These are phyloP conservation scores for Fraxinus angustifolia DNA, from an alignment of 305 asterid genomes.

Conservation along the genomic window DNA sequence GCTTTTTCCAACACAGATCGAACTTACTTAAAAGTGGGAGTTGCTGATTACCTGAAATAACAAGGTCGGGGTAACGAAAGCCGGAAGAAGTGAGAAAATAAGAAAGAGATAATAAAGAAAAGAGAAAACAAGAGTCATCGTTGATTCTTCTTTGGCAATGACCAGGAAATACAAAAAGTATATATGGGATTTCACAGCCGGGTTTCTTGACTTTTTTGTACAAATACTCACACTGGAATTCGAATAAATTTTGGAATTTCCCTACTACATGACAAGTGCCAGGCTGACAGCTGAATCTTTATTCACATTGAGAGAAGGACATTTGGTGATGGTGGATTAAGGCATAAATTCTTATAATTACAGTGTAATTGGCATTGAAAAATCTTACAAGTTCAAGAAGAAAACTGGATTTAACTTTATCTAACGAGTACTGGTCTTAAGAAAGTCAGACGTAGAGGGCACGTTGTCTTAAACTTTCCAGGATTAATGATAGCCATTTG, in stretches of 20 bases:
- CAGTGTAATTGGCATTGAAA: not conserved
- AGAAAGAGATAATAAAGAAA: constrained; percentile 22
- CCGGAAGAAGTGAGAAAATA: constrained; percentile 23
- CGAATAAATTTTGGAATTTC: not conserved
- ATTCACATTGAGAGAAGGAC: not conserved
- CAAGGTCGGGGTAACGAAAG: constrained; percentile 34
- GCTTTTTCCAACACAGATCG: not conserved
- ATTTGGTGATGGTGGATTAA: not conserved
- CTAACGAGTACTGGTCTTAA: not conserved
- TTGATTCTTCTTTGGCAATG: not conserved
- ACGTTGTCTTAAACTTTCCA: not conserved
- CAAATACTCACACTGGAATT: not conserved
- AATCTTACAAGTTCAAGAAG: not conserved
- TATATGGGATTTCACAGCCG: not conserved
- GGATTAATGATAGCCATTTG: not conserved
- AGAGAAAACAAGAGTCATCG: constrained; percentile 17
- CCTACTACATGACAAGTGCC: not conserved
- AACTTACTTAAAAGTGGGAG: not conserved
- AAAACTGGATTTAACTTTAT: not conserved
- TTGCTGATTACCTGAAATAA: constrained; percentile 53
- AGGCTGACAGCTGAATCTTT: not conserved
- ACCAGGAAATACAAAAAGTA: not conserved
- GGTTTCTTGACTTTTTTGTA: not conserved
- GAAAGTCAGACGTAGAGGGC: not conserved
- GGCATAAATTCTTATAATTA: not conserved